A percentile compares a stretch with the other conserved stretches of the same genome.
phyloP scores from a whole-genome alignment of 106 monocot species.

The Acanthochlamys bracteata region DNA sequence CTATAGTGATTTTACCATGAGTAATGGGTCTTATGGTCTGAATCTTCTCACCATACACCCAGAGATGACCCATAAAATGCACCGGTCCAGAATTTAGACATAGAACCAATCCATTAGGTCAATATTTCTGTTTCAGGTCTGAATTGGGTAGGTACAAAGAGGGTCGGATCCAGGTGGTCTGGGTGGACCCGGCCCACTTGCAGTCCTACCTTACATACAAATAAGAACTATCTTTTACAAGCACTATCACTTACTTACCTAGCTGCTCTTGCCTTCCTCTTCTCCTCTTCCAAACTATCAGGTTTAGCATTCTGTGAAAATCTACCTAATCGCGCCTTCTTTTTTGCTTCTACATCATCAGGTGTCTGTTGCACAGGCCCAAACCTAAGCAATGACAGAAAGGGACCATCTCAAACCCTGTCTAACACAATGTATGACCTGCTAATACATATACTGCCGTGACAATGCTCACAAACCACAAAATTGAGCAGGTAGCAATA shows the following conservation, averaged over 20 bases:
- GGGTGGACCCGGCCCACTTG: too few species aligned
- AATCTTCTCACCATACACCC: too few species aligned
- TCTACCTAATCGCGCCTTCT: conserved; percentile 57
- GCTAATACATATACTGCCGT: background rate
- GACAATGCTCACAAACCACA: background rate
- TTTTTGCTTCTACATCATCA: conserved; percentile 51
- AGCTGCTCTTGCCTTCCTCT: conserved; percentile 63
- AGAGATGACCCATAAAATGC: too few species aligned
- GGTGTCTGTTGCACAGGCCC: conserved; percentile 17
- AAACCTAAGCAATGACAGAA: conserved; percentile 27
- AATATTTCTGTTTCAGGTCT: too few species aligned
- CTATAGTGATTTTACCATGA: too few species aligned
- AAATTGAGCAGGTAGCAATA: background rate
- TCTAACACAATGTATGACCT: background rate
- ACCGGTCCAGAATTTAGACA: too few species aligned
- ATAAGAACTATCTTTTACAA: background rate
- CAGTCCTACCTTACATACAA: too few species aligned
- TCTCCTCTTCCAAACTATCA: conserved; percentile 47
- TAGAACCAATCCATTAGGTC: too few species aligned
- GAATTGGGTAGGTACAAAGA: too few species aligned
- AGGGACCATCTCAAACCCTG: conserved; percentile 1
- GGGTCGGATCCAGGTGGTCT: too few species aligned
- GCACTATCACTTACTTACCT: conserved; percentile 22
- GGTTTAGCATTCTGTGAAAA: conserved; percentile 32
- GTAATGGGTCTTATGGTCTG: too few species aligned